Evolutionary conservation across 441 rosid genomes (phyloP).

Genomic region (Eruca vesicaria): DNA sequence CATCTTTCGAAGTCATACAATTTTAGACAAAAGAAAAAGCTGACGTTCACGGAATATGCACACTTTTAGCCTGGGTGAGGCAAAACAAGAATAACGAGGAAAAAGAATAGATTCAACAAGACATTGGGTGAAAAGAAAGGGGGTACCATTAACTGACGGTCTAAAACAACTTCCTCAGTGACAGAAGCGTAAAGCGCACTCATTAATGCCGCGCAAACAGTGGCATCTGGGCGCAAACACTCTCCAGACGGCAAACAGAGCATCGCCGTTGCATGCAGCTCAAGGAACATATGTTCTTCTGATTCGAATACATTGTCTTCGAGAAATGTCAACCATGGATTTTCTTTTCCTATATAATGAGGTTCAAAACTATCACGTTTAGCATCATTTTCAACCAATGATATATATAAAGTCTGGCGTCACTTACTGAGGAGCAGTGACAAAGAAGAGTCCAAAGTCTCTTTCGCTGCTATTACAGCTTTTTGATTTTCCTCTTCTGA

Average conservation of each 20-base stretch:
- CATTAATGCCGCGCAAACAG: constrained; percentile 80
- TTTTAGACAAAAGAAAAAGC: not conserved
- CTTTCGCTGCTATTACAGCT: constrained; percentile 63
- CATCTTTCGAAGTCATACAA: not conserved
- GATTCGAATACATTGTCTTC: constrained; percentile 61
- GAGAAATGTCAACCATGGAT: constrained; percentile 69
- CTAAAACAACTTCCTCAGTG: constrained; percentile 81
- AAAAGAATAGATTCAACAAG: constrained; percentile 4
- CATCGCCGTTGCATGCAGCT: constrained; percentile 89
- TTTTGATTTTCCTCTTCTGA: constrained; percentile 76
- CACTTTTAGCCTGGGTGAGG: not conserved
- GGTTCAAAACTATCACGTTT: constrained; percentile 9
- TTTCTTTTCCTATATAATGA: constrained; percentile 55
- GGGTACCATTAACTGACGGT: constrained; percentile 80
- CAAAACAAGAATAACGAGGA: not conserved
- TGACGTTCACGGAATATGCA: not conserved
- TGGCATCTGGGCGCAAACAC: constrained; percentile 86
- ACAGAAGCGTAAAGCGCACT: constrained; percentile 89
- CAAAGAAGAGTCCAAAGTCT: constrained; percentile 62
- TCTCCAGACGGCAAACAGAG: constrained; percentile 96
- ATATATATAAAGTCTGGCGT: not conserved
- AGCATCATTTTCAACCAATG: constrained; percentile 4
- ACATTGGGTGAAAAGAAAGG: not conserved
- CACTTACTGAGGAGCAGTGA: constrained; percentile 68
- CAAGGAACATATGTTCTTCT: constrained; percentile 60